Evolutionary conservation across 139 green algal genomes (phyloP), one percentile per base, ranked within the genome.

Genomic region (Chara braunii): DNA sequence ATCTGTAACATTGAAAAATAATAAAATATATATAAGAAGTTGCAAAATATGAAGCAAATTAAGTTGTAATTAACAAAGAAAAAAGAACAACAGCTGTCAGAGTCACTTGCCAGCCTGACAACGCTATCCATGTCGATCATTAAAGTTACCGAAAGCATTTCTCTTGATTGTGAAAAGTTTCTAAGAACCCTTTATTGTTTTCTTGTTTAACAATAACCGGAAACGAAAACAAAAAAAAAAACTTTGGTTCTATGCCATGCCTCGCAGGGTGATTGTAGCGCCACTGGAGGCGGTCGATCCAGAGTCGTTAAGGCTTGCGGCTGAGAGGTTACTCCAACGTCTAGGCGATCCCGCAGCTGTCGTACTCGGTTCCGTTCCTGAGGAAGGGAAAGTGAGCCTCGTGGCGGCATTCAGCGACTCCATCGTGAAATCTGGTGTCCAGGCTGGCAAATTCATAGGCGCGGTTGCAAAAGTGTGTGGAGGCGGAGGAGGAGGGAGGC

Each of bases 361-460:
- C 53, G 44, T 95, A 61, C 81, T 96, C 62, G 78, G 51, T 36
- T 70, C 50, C 0, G 79, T 65, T 22, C 62, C 60, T 2, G 51
- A 50, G 23, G 58, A 78, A 1, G 68, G 59, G n/a, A 77, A 77
- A 34, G 68, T 77, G 23, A 70, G 32, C 40, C 37, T 77, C n/a
- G 60, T 77, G 5, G 52, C 70, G 18, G 23, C 40, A 11, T 64
- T 78, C 68, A 78, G 68, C 42, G 18, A 14, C 64, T 29, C 18
- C 57, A 70, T 84, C 89, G 72, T 89, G 23, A 79, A 79, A 51
- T 56, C 30, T 3, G 81, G 81, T 0, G 34, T 90, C 29, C 62
- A 92, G 22, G 89, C 90, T 6, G 90, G 90, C 55, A 89, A 91
- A 64, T 78, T 95, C 29, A 76, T 94, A 9, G 88, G 89, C 2